Evolutionary conservation across 2,329 filamentous ascomycete species (phyloP), one percentile per base, ranked within the genome.

Genomic region (Mycosphaerella sp.): DNA sequence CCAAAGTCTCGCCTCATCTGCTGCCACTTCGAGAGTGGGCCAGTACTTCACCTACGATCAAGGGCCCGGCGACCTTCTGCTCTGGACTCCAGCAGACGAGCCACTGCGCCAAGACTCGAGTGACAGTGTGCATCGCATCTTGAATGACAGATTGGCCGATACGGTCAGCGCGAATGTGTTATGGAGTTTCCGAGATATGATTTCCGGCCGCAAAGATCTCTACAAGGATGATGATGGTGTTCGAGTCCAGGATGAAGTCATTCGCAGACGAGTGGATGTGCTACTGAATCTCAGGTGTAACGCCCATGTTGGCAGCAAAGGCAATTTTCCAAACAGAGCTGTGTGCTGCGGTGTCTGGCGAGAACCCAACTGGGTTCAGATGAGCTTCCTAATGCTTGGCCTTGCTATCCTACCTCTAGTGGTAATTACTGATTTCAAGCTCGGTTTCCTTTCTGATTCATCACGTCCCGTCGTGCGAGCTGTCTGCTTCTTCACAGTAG

Each of bases 261-360:
- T 74, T 1, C 67, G 68, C 41, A 67, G 67, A 46, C 75, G 77
- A 66, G 73, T 76, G 12, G 75, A 82, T 58, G 63, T 81, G 14
- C 62, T 79, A 1, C 70, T 82, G 44, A 79, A 79, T 52, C 66
- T 74, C 25, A 73, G 75, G 40, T 82, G 80, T 66, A 82, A 82
- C 61, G 67, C 70, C 6, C 68, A 71, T 51, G 61, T 70, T 14
- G 66, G 66, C 3, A 56, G 58, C 10, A 55, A 64, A 13, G 65
- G 67, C n/a, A 65, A 66, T 21, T 73, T 72, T 53, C 71, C 72
- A 0, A 73, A 74, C 57, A 68, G 73, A 50, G 70, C 72, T 27
- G 79, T 78, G 2, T 82, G 79, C 62, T 82, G 79, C 58, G 72
- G 69, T 41, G 66, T 66, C 9, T 76, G 79, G 59, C 62, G 63